Evolutionary conservation across 306 rosid genomes (phyloP), one percentile per base, ranked within the genome.

Genomic region (Cucurbita argyrosperma): DNA sequence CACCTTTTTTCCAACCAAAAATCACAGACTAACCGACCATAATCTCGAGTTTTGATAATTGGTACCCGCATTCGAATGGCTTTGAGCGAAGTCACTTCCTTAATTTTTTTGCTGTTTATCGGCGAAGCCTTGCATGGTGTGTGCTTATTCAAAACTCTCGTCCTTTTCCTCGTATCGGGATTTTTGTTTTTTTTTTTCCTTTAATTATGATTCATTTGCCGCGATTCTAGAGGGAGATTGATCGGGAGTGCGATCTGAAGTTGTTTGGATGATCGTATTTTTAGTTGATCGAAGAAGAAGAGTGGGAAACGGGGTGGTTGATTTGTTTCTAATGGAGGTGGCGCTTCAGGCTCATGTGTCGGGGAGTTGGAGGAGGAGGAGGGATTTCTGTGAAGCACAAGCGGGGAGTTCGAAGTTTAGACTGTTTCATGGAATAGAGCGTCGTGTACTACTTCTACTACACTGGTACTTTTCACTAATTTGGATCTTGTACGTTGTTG

Each of bases 381-480:
- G 53, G 45, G 50, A 84, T 87, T 42, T 84, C 65, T 8, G 63
- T 74, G 39, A 84, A 45, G 63, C 84, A 76, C 30, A 84, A 18
- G 60, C 82, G 72, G 71, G 54, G 75, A 55, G 53, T 81, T 69
- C 84, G 42, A 84, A 80, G 79, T 76, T 82, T 58, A 82, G 74
- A 10, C 85, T 86, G 4, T 79, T 83, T 73, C 47, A 56, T 73
- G 85, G 87, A 42, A 63, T 76, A 76, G 87, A 76, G 68, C 71
- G 73, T 68, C 80, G 76, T 68, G 76, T 64, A 49, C 71, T 21
- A 15, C 65, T 72, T 40, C 53, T 55, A 45, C 52, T 56, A 39
- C 76, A 39, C 84, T 51, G 77, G 90, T 90, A 81, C 68, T 72
- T 76, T 58, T n/a, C n/a, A n/a, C n/a, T n/a, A n/a, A n/a, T n/a